Percentiles rank a stretch among this genome's conserved stretches.
phyloP scores from a whole-genome alignment of 2,329 filamentous ascomycete species.

The Mollisiaceae sp. region DNA sequence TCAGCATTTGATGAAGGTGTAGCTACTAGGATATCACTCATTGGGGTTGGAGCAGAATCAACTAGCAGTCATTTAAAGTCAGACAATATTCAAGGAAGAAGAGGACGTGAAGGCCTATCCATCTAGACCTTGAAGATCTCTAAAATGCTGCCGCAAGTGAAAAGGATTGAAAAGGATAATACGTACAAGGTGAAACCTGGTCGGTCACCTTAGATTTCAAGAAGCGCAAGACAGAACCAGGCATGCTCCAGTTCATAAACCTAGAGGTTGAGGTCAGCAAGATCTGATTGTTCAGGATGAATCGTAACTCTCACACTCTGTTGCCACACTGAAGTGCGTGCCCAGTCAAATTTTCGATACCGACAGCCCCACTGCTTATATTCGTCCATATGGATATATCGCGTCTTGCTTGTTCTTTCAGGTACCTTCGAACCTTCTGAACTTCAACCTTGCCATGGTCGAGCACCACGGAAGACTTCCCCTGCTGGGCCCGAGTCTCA shows the following conservation, averaged over 20 bases:
- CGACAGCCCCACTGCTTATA: constrained; percentile 11
- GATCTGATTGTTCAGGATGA: background rate
- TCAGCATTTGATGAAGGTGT: constrained; percentile 19
- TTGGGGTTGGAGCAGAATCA: background rate
- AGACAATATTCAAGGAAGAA: background rate
- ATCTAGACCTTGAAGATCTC: too few relatives aligned
- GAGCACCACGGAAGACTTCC: constrained; percentile 21
- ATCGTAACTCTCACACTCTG: constrained; percentile 21
- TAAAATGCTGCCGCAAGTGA: background rate
- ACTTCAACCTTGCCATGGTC: constrained; percentile 22
- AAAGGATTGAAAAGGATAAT: background rate
- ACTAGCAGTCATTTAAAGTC: background rate
- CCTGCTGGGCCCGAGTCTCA: constrained; percentile 21
- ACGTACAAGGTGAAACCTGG: constrained; percentile 22
- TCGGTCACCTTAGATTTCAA: constrained; percentile 15
- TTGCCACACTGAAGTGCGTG: constrained; percentile 27
- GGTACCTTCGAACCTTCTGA: constrained; percentile 23
- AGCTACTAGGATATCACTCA: constrained; percentile 15
- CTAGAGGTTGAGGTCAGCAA: constrained; percentile 14
- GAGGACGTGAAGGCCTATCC: too few relatives aligned
- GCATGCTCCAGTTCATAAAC: constrained; percentile 25
- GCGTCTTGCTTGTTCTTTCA: constrained; percentile 21
- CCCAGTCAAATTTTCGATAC: constrained; percentile 23
- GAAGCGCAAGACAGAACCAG: constrained; percentile 14
- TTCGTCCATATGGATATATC: constrained; percentile 9